These are phyloP conservation scores for Dysphania ambrosioides DNA, from an alignment of 148 eudicot species.

Conservation along the genomic window DNA sequence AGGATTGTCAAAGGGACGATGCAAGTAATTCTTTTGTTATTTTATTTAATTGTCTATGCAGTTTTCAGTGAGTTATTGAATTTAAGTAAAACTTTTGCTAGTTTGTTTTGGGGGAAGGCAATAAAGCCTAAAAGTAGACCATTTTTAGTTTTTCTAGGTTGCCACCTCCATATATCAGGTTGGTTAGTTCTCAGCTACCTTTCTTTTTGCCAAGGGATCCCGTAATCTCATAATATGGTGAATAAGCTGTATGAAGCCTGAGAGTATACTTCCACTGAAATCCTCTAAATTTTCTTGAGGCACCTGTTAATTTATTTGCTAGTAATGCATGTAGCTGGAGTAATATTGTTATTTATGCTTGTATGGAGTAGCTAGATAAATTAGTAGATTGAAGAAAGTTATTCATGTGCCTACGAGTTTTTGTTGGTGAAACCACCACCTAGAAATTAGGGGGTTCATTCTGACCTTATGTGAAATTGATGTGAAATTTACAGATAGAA, in stretches of 20 bases:
- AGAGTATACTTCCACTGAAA: background rate
- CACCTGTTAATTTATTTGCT: background rate
- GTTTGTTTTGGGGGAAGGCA: background rate
- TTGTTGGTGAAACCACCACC: background rate
- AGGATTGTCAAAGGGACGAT: background rate
- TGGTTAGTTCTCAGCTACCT: background rate
- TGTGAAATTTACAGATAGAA: slow-evolving; percentile 51
- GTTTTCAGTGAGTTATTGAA: background rate
- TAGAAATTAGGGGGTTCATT: slow-evolving; percentile 2
- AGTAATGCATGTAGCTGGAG: background rate
- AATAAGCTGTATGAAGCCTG: background rate
- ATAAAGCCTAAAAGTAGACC: background rate
- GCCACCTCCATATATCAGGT: background rate
- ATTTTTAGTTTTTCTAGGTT: background rate
- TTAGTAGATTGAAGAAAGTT: no score
- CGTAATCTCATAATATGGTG: background rate
- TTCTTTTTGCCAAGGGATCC: background rate
- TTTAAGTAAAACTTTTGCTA: background rate
- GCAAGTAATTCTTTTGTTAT: background rate
- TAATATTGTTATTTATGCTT: background rate
- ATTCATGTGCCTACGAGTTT: background rate
- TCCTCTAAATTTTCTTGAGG: background rate
- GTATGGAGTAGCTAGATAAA: background rate
- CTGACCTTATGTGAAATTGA: slow-evolving; percentile 4
- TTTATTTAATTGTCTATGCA: background rate